Evolutionary conservation across 1,284 basidiomycete genomes (phyloP), one percentile per base, ranked within the genome.

Genomic region (Serendipita sp.): DNA sequence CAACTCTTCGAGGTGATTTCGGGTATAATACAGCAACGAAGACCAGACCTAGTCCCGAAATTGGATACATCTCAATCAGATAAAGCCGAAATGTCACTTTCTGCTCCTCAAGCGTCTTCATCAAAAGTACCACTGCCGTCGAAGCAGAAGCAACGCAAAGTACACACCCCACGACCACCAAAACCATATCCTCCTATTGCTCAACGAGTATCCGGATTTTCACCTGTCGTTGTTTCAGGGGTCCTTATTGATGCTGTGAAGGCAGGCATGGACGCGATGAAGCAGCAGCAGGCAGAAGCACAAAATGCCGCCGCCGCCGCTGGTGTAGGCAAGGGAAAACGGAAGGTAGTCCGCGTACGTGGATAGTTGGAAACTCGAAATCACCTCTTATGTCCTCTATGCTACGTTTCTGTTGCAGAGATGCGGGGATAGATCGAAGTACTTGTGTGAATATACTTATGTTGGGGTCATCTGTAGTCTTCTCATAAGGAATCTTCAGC

Each of bases 1-100:
- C 84, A 90, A 68, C 77, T 95, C 1, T 78, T 92, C 64, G 84
- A 87, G 72, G 79, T 82, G 70, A 81, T 94, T 67, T 82, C 86
- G 17, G 75, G 80, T 64, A 84, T 88, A 69, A 86, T 94, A 65
- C 89, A 91, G 69, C 74, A 77, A 61, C 71, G 80, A 65, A 88
- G 91, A 71, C 86, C 88, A 0, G 82, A 85, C 64, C 82, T 80
- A 66, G 74, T 84, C 29, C 89, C 88, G 35, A 79, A 78, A 64
- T 78, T 70, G 32, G 15, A 82, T 62, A n/a, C 58, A 63, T 5
- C 62, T 64, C 43, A 60, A 41, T n/a, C 47, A 62, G 34, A 68
- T 64, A 66, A 66, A 43, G 44, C n/a, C 10, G 26, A 58, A n/a
- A 26, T 10, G 15, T 30, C 53, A 58, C 65, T 64, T 17, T 17